These are phyloP conservation scores for Solanum pinnatisectum DNA, from an alignment of 257 asterid genomes.

Conservation along the genomic window DNA sequence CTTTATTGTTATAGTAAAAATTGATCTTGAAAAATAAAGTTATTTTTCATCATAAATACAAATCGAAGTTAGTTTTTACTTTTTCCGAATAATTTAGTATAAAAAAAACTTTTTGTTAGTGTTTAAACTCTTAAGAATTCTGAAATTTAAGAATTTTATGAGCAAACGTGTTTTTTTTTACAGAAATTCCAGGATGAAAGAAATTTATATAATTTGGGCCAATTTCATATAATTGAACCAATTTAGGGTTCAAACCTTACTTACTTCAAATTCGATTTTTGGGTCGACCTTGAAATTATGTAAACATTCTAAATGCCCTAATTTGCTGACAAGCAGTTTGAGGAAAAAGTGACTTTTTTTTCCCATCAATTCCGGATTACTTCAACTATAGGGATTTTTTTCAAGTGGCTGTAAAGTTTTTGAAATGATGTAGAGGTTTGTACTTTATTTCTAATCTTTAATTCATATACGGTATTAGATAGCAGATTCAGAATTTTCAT, in stretches of 20 bases:
- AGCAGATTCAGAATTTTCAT: too few species aligned
- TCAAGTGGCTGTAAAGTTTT: background rate
- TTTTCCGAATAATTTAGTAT: background rate
- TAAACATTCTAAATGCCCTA: background rate
- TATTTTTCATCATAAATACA: background rate
- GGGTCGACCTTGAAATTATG: background rate
- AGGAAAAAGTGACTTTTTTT: background rate
- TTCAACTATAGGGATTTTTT: background rate
- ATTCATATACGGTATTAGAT: background rate
- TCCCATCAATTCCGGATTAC: background rate
- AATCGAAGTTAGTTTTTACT: background rate
- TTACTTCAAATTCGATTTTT: background rate
- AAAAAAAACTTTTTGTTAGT: background rate
- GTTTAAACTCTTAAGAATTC: background rate
- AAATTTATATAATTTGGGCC: background rate
- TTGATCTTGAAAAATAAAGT: background rate
- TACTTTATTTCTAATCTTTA: background rate
- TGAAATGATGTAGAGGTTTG: background rate
- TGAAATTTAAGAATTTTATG: background rate
- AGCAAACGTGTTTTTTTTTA: background rate
- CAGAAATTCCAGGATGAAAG: background rate
- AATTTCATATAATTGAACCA: background rate
- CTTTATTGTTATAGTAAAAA: too few species aligned
- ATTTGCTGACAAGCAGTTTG: background rate
- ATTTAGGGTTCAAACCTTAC: background rate